Conservation (phyloP, 2,329 filamentous ascomycete species). For the Apiospora saccharicola region DNA sequence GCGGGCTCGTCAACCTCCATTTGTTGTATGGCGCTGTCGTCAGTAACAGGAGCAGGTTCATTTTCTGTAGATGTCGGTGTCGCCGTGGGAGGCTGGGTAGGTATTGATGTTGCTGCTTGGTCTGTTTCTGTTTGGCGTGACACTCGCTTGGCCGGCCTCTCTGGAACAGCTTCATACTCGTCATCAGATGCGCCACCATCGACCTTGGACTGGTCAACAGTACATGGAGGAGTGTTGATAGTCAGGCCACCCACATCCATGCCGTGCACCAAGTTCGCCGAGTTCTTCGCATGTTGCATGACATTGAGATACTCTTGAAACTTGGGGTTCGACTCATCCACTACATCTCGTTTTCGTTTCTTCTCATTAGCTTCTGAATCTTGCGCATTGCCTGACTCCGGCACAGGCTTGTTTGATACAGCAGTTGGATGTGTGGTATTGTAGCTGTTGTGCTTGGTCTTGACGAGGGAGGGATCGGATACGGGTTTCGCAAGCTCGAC, state of each 20-base stretch:
- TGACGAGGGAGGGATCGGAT: constrained; percentile 51
- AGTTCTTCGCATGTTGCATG: constrained; percentile 72
- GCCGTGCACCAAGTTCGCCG: constrained; percentile 69
- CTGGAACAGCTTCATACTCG: constrained; percentile 74
- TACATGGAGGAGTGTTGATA: constrained; percentile 27
- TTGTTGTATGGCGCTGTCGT: neutral
- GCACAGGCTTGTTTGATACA: constrained; percentile 3
- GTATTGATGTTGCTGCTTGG: neutral
- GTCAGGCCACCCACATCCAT: constrained; percentile 36
- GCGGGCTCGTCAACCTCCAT: constrained; percentile 17
- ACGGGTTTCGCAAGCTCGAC: constrained; percentile 85
- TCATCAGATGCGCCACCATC: constrained; percentile 72
- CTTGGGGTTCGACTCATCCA: constrained; percentile 74
- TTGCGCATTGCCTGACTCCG: constrained; percentile 9
- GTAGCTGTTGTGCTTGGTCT: constrained; percentile 31
- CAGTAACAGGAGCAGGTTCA: neutral
- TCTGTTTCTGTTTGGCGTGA: constrained; percentile 48
- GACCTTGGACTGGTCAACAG: constrained; percentile 50
- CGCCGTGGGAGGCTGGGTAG: neutral
- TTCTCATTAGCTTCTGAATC: constrained; percentile 48
- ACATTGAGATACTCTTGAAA: constrained; percentile 85
- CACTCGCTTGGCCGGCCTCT: constrained; percentile 57
- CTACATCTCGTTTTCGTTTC: constrained; percentile 73
- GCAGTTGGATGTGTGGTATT: constrained; percentile 22
- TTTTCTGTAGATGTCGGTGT: neutral